Percentiles rank a stretch among this genome's conserved stretches.
Conservation (phyloP, 2,329 filamentous ascomycete species). For the Fusarium dimerum region DNA sequence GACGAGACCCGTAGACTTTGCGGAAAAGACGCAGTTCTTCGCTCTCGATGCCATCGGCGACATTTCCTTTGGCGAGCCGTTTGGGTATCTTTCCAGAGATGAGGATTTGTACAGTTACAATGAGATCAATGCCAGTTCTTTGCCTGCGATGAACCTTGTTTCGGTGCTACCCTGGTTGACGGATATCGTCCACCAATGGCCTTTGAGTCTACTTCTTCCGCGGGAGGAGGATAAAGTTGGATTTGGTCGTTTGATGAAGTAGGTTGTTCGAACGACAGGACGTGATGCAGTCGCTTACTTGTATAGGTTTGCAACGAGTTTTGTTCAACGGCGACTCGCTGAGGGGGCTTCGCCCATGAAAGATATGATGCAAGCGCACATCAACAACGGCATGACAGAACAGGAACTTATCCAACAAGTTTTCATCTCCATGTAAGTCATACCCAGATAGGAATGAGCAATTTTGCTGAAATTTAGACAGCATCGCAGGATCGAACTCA, state of each 20-base stretch:
- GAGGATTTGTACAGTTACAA: constrained; percentile 49
- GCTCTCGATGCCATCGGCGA: constrained; percentile 56
- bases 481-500: constrained; percentile 62
- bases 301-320: constrained; percentile 17
- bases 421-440: constrained; percentile 39
- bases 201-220: constrained; percentile 36
- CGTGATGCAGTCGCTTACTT: background rate
- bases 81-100: constrained; percentile 52
- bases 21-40: constrained; percentile 52
- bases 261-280: constrained; percentile 4
- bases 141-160: constrained; percentile 40
- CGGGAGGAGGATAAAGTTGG: constrained; percentile 39
- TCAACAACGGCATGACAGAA: constrained; percentile 37
- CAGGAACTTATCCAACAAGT: constrained; percentile 41
- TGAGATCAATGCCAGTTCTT: constrained; percentile 42
- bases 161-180: constrained; percentile 40
- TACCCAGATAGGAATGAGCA: accelerated
- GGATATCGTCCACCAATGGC: constrained; percentile 38
- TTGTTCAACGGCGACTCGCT: constrained; percentile 24
- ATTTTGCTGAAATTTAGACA: constrained; percentile 21
- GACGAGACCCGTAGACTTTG: constrained; percentile 47
- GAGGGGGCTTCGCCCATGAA: constrained; percentile 22
- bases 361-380: constrained; percentile 43
- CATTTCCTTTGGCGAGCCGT: constrained; percentile 52
- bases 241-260: constrained; percentile 42